phyloP scores from a whole-genome alignment of 371 early-diverging fungal species.

The Synchytrium microbalum region DNA sequence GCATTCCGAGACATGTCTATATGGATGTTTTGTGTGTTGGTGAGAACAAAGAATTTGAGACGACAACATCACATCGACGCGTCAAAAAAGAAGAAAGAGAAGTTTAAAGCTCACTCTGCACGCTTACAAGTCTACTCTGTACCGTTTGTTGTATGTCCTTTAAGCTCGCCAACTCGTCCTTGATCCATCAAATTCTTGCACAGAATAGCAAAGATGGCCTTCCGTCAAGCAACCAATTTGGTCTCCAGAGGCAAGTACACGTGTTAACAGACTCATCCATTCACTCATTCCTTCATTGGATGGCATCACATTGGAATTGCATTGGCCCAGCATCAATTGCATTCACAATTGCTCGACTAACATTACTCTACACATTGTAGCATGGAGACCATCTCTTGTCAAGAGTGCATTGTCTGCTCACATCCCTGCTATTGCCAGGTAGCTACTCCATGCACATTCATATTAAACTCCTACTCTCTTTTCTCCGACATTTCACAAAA shows the following conservation, averaged over 20 bases:
- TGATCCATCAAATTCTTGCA: too few species aligned
- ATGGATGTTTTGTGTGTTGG: too few species aligned
- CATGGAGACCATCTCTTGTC: not conserved
- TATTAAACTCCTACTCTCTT: not conserved
- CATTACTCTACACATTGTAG: constrained; percentile 2
- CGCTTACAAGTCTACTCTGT: too few species aligned
- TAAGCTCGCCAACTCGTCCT: too few species aligned
- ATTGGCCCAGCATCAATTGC: not conserved
- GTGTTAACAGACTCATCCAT: not conserved
- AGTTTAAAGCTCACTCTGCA: too few species aligned
- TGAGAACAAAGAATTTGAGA: too few species aligned
- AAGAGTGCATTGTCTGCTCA: not conserved
- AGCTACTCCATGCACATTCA: not conserved
- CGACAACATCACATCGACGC: too few species aligned
- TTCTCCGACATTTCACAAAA: not conserved
- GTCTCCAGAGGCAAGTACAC: not conserved
- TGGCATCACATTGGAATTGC: not conserved
- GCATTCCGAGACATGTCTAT: constrained; percentile 13
- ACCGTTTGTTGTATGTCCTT: too few species aligned
- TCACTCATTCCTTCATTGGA: not conserved
- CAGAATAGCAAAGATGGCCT: not conserved
- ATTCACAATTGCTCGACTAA: not conserved
- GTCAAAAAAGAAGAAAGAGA: too few species aligned
- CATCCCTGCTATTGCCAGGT: not conserved
- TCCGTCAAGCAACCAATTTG: not conserved